phyloP scores from a whole-genome alignment of 495 filamentous ascomycete genomes.

The Parathielavia appendiculata region DNA sequence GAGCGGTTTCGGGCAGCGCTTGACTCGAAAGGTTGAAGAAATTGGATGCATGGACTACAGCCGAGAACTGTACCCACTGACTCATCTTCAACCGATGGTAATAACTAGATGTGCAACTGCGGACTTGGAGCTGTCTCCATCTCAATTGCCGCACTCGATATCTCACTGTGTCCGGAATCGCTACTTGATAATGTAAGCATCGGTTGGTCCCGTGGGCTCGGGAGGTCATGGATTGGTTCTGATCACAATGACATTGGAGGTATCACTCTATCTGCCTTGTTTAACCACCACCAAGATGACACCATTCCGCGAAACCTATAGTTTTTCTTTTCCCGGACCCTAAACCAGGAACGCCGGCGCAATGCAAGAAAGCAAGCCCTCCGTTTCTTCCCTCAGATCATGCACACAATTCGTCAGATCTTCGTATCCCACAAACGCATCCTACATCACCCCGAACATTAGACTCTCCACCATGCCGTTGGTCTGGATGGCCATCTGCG shows the following conservation, averaged over 20 bases:
- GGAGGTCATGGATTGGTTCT: too few relatives aligned
- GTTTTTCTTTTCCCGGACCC: slow-evolving; percentile 2
- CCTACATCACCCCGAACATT: slow-evolving; percentile 34
- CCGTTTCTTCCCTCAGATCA: background rate
- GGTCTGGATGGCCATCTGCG: slow-evolving; percentile 70
- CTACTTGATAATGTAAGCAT: too few relatives aligned
- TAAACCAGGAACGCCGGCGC: slow-evolving; percentile 16
- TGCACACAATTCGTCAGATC: background rate
- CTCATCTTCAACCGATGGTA: too few relatives aligned
- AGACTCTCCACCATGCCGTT: slow-evolving; percentile 83
- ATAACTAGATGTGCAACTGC: too few relatives aligned
- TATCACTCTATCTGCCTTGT: slow-evolving; percentile 9
- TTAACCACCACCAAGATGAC: background rate
- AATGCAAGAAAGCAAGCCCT: slow-evolving; percentile 11
- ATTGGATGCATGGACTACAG: too few relatives aligned
- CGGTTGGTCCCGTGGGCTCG: too few relatives aligned
- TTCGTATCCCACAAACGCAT: background rate
- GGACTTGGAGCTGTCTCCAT: too few relatives aligned
- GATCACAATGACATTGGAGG: background rate
- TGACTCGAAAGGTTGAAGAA: too few relatives aligned
- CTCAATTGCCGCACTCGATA: too few relatives aligned
- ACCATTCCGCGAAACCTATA: slow-evolving; percentile 4
- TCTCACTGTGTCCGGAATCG: too few relatives aligned
- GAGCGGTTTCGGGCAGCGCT: too few relatives aligned
- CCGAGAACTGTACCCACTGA: too few relatives aligned